Base-by-base conservation (phyloP, 2,329 filamentous ascomycete genomes). In the Diaporthe nobilis region DNA sequence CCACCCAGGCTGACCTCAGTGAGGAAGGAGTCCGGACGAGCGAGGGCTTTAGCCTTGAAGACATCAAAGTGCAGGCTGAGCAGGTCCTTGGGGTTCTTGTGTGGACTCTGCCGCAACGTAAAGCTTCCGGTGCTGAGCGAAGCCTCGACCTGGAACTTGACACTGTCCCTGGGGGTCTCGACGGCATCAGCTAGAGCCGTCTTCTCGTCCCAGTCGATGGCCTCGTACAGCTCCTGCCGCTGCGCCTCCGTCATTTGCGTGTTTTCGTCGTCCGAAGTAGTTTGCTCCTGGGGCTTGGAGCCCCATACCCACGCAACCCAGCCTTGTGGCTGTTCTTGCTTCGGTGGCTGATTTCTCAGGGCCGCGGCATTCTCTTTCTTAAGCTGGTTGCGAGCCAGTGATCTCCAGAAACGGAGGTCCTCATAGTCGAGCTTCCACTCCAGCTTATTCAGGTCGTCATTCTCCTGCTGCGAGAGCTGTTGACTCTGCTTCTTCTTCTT, bases 151-250 rank as follows among this genome's bases (percentile, higher is more conserved):
- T 98, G 95, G 83, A 98, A 89, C 84, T 98, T 98, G 81, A 99
- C 90, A 13, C 95, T 95, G 80, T 99, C 97, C 72, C 94, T 92
- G 0, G 97, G 97, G 44, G 95, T 88, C 79, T 99, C 97, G 4
- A 99, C 93, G 57, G 94, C 93, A 79, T 98, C 95, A 0, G 95
- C 90, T 53, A 99, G 89, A 2, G 94, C 94, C 76, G 96, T 93
- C 87, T 98, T 98, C 84, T 99, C 97, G 77, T 99, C 95, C 93
- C 96, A 99, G 81, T 98, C 97, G 80, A 99, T 99, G 68, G 95
- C 97, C 79, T 97, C 94, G 83, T 98, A 99, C 13, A 99, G 90
- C 84, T 99, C 96, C 83, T 98, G 95, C 57, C 96, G 93, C 83
- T 99, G 96, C 84, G 98, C 93, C 77, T 99, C 97, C 0, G 95